Conservation (phyloP, 2,329 filamentous ascomycete species). For the Alternaria gaisen region DNA sequence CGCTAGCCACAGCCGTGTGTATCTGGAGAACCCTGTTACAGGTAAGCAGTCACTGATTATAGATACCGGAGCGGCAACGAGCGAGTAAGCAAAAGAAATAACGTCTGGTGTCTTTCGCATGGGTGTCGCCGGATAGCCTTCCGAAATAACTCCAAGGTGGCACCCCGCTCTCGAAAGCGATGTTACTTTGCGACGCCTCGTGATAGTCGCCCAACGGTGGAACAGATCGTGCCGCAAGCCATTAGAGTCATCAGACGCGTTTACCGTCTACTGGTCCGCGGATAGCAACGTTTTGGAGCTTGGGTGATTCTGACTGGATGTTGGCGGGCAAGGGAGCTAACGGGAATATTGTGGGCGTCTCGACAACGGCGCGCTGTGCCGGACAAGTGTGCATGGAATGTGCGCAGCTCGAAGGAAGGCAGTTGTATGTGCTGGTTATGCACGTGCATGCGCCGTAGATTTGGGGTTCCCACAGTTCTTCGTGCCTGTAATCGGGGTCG, state of each 20-base stretch:
- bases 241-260: conserved; percentile 15
- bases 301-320: conserved; percentile 4
- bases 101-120: conserved; percentile 29
- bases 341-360: conserved; percentile 9
- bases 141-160: conserved; percentile 18
- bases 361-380: conserved; percentile 16
- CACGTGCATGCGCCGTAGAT: conserved; percentile 1
- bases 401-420: conserved; percentile 3
- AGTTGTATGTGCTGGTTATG: not conserved
- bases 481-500: not conserved
- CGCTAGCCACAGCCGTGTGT: conserved; percentile 41
- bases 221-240: conserved; percentile 24
- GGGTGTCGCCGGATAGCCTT: conserved; percentile 25
- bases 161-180: conserved; percentile 22
- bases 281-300: not conserved
- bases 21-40: conserved; percentile 46
- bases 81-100: conserved; percentile 25
- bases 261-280: conserved; percentile 8
- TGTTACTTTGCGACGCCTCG: conserved; percentile 26
- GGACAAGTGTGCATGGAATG: conserved; percentile 7
- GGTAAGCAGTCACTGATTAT: conserved; percentile 16
- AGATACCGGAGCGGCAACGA: conserved; percentile 23
- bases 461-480: not conserved
- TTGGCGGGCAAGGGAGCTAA: conserved; percentile 6
- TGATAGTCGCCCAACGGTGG: conserved; percentile 20